phyloP scores from a whole-genome alignment of 1,284 basidiomycete species.

The Boletellus deceptivus region DNA sequence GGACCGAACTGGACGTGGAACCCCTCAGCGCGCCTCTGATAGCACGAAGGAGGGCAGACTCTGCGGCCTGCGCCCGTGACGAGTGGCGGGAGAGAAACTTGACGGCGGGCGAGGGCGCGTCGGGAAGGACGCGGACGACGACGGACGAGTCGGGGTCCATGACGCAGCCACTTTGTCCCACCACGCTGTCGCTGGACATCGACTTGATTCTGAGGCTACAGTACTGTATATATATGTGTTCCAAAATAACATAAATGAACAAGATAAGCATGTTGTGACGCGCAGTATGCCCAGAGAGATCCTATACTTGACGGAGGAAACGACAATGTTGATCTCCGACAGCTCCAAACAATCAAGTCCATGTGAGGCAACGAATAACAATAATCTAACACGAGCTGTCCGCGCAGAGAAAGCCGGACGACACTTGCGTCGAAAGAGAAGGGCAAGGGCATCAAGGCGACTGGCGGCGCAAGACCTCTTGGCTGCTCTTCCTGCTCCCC shows the following conservation, averaged over 20 bases:
- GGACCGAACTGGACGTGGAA: constrained; percentile 40
- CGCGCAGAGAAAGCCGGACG: constrained; percentile 13
- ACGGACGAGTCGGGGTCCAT: constrained; percentile 25
- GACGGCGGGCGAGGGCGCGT: constrained; percentile 33
- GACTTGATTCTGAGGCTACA: constrained; percentile 19
- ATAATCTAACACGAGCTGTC: constrained; percentile 30
- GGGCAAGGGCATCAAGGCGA: constrained; percentile 28
- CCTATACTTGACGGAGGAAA: constrained; percentile 31
- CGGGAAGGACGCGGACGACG: constrained; percentile 37
- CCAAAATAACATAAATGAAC: constrained; percentile 40
- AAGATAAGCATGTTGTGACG: constrained; percentile 38
- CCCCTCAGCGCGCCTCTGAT: constrained; percentile 53
- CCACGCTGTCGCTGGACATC: constrained; percentile 7
- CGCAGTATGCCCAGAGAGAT: constrained; percentile 35
- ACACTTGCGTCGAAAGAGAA: constrained; percentile 7
- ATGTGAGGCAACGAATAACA: constrained; percentile 31
- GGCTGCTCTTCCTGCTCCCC: constrained; percentile 35
- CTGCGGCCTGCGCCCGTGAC: constrained; percentile 14
- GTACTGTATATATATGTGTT: constrained; percentile 29
- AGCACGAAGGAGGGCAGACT: constrained; percentile 49
- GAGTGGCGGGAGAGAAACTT: constrained; percentile 21
- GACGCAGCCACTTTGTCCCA: neutral
- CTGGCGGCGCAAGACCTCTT: constrained; percentile 31
- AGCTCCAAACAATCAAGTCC: constrained; percentile 35
- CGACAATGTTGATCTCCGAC: constrained; percentile 24